These are phyloP conservation scores for Ulota crispa DNA, from an alignment of 225 moss, liverwort and hornwort genomes.

Conservation along the genomic window DNA sequence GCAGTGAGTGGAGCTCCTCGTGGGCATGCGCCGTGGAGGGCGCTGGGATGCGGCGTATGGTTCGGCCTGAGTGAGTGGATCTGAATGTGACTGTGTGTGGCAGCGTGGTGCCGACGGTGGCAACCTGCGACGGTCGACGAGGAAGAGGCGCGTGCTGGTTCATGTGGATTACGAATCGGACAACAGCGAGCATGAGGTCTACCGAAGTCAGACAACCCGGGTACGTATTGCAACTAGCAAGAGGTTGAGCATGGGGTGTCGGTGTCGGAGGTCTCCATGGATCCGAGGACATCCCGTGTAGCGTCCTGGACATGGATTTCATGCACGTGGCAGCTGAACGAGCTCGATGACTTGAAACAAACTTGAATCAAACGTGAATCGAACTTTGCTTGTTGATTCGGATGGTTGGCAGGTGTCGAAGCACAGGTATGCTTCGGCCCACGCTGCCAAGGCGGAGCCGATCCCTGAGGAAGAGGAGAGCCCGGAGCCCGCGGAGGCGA, in stretches of 20 bases:
- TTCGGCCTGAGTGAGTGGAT: background rate
- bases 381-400: background rate
- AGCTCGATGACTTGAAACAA: background rate
- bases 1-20: background rate
- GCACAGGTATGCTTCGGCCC: conserved; percentile 47
- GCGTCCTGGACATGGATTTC: background rate
- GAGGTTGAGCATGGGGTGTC: background rate
- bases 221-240: conserved; percentile 31
- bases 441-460: conserved; percentile 46
- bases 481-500: conserved; percentile 59
- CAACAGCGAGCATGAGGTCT: conserved; percentile 53
- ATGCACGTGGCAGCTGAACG: background rate
- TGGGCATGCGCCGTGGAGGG: background rate
- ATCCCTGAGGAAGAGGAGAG: conserved; percentile 65
- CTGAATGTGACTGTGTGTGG: conserved; percentile 36
- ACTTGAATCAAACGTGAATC: too few species aligned
- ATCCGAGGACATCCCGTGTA: too few species aligned
- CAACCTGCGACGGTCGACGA: conserved; percentile 65
- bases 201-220: conserved; percentile 45
- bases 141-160: conserved; percentile 70
- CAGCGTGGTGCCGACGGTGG: conserved; percentile 61
- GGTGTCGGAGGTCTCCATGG: background rate
- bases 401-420: conserved; percentile 42
- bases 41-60: background rate
- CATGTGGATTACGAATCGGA: conserved; percentile 71